Evolutionary conservation across 495 filamentous ascomycete species (phyloP), one percentile per base, ranked within the genome.

Genomic region (Penicillium mononematosum): DNA sequence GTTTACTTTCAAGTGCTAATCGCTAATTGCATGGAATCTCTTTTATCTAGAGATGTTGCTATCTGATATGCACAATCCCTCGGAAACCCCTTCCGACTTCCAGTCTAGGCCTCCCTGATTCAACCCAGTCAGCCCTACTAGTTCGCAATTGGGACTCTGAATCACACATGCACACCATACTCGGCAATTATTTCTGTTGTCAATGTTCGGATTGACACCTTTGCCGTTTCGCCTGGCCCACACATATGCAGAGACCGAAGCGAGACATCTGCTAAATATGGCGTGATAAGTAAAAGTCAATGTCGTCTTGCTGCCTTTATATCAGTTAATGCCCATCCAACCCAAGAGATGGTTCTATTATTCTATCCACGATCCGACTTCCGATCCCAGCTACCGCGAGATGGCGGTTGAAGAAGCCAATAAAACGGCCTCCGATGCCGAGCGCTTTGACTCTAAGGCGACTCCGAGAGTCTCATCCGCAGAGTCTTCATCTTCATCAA

Each of bases 401-500:
- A 68, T 68, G 66, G 19, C 66, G 22, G 56, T 57, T 19, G 66
- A 69, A 45, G 58, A 68, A 42, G 50, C 29, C 20, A 65, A 58
- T 34, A 59, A 45, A 3, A 38, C 41, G 31, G 42, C 32, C 6
- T 24, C 46, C 11, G 49, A 44, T 17, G 29, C 34, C 19, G 47
- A 55, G 9, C 48, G 42, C 20, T 36, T 47, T 39, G 56, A 56
- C 11, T 22, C 48, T 3, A 70, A 70, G 51, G 51, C 19, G 36
- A 20, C 32, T 5, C 42, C 53, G 5, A 51, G 19, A 29, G 58
- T 64, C 11, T 34, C 38, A 12, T 41, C 59, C 5, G 45, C 61
- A 34, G 67, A 63, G 9, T 69, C 70, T 31, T 65, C 65, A 3
- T 63, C 59, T 7, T 67, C 68, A 9, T 67, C 65, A 1, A 50